Base-by-base conservation (phyloP, 176 grass and related monocot species). In the Paspalum notatum region DNA sequence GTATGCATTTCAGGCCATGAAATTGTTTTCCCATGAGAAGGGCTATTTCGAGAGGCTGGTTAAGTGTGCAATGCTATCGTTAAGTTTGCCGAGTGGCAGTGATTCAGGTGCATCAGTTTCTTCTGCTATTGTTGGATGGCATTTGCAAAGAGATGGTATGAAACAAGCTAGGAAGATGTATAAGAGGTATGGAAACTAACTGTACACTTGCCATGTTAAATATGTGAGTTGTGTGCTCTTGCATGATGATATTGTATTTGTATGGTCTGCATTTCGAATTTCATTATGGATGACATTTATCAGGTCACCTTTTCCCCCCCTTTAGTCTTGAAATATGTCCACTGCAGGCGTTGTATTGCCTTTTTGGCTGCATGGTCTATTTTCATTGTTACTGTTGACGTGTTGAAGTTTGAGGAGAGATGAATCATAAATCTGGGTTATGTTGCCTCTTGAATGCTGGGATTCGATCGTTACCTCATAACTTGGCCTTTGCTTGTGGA, bases 91-190 rank as follows among this genome's bases (percentile, higher is more conserved):
- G 79, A 85, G 84, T 68, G 84, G 90, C 20, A 82, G 24, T 79
- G 83, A 91, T 66, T 80, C 43, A 45, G 96, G 81, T 72, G 81
- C 86, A 71, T 91, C 79, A 0, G 54, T 93, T 72, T 81, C 92
- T 78, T 91, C 71, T 65, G 86, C 90, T 48, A 81, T 95, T 12
- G 39, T 95, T 5, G 90, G 88, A 55, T 91, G 81, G 76, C 64
- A 93, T 91, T 87, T 95, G 64, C 88, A 92, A 81, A 93, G 82
- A 75, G 81, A 93, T 70, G 88, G 90, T 82, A 91, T 93, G 80
- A 74, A 78, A 52, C n/a, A 72, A 77, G 85, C 90, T 82, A 91
- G 93, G 83, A 85, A 91, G 62, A 91, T 89, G 41, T 93, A 93
- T 66, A 91, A 91, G 63, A 84, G 90, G 93, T 97, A 91, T 52